Evolutionary conservation across 192 early-diverging fungal species (phyloP), one percentile per base, ranked within the genome.

Genomic region (Neocallimastix lanati): DNA sequence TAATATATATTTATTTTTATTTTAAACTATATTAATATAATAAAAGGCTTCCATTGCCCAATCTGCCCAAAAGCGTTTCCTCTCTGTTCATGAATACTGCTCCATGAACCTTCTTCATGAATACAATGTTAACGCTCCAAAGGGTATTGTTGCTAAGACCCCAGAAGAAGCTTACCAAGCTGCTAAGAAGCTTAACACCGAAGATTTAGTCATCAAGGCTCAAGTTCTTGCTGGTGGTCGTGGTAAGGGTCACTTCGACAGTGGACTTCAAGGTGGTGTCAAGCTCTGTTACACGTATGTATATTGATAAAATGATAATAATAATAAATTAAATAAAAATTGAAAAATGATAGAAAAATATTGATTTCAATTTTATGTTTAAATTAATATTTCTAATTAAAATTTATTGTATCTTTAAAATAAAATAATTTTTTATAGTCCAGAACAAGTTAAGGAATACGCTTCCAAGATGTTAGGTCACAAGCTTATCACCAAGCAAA

Each of bases 401-500:
- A n/a, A n/a, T n/a, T n/a, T n/a, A n/a, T n/a, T n/a, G n/a, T n/a
- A n/a, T n/a, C n/a, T n/a, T n/a, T n/a, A n/a, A n/a, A n/a, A n/a
- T n/a, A n/a, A n/a, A n/a, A n/a, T n/a, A n/a, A n/a, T n/a, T n/a
- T n/a, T n/a, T n/a, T n/a, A n/a, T 85, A 94, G 93, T 58, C 94
- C 97, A 29, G 88, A 89, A 79, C 93, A 99, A 85, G 95, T 92
- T 80, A 91, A 92, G 83, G 90, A 88, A 83, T 91, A 95, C 77
- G 94, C 96, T 35, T 88, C 91, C 79, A 91, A 98, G 90, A 99
- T 99, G 98, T 84, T 99, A 78, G 95, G 95, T 83, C 93, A 96
- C 89, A 98, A 94, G 84, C 90, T 99, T 79, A 91, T 99, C 82
- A 99, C 96, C 82, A 99, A 99, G 90, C 98, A 99, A 86, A 99